phyloP scores from a whole-genome alignment of 75 land plant species.

The Chamaecyparis obtusa region DNA sequence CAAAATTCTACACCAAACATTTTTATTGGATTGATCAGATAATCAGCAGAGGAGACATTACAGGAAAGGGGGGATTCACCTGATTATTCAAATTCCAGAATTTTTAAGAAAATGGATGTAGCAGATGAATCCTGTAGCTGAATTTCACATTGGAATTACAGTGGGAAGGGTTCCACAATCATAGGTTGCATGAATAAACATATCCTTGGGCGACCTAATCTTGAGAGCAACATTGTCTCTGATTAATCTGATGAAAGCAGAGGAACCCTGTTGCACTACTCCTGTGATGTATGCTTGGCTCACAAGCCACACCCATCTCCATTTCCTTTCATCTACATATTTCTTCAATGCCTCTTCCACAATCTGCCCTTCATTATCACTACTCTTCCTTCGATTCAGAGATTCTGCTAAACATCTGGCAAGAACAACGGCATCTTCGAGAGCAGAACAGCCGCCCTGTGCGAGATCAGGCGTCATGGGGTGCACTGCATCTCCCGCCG shows the following conservation, averaged over 20 bases:
- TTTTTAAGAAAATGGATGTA: too few relatives aligned
- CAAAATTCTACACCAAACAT: too few relatives aligned
- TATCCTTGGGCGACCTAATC: neutral
- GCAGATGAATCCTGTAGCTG: too few relatives aligned
- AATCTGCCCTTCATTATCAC: neutral
- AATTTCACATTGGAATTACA: too few relatives aligned
- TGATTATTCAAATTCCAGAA: too few relatives aligned
- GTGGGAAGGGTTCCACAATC: slow-evolving; percentile 34
- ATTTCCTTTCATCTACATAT: slow-evolving; percentile 35
- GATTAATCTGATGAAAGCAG: slow-evolving; percentile 3
- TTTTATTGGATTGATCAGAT: too few relatives aligned
- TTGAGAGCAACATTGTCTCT: slow-evolving; percentile 23
- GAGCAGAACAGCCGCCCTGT: slow-evolving; percentile 52
- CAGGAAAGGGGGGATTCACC: too few relatives aligned
- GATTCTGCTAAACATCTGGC: slow-evolving; percentile 22
- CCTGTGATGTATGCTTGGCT: slow-evolving; percentile 28
- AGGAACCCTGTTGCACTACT: slow-evolving; percentile 15
- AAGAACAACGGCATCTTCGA: slow-evolving; percentile 63
- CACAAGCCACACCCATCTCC: slow-evolving; percentile 25
- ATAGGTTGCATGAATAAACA: neutral
- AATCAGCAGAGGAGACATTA: too few relatives aligned
- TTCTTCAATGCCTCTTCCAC: slow-evolving; percentile 22
- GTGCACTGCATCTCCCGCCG: slow-evolving; percentile 70
- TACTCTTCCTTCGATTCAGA: neutral
- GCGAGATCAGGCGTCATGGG: slow-evolving; percentile 68